phyloP scores from a whole-genome alignment of 768 basidiomycete species.

The Collybiopsis confluens region DNA sequence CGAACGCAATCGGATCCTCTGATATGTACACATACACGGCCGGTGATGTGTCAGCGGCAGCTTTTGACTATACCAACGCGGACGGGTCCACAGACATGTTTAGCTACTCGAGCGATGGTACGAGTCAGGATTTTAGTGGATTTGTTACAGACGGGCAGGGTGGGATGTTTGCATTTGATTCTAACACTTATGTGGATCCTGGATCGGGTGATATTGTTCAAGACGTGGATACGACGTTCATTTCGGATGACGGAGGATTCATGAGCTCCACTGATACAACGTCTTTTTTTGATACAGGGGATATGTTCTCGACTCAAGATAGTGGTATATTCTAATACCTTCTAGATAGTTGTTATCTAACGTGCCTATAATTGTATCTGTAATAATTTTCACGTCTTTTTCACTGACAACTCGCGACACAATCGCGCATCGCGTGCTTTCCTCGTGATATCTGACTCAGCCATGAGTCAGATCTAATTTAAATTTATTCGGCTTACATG shows the following conservation, averaged over 20 bases:
- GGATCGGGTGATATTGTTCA: background rate
- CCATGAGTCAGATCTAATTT: background rate
- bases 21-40: too few relatives aligned
- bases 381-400: too few relatives aligned
- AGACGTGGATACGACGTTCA: background rate
- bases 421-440: constrained; percentile 6
- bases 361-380: too few relatives aligned
- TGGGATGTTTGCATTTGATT: background rate
- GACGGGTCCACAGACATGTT: background rate
- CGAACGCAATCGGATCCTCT: too few relatives aligned
- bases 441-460: background rate
- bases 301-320: too few relatives aligned
- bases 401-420: background rate
- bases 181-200: background rate
- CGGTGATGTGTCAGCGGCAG: too few relatives aligned
- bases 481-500: too few relatives aligned
- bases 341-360: too few relatives aligned
- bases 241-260: background rate
- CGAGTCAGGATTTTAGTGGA: background rate
- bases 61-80: too few relatives aligned
- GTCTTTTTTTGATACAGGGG: background rate
- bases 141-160: background rate
- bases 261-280: background rate
- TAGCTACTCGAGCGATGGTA: background rate
- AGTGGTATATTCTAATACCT: too few relatives aligned